Conservation (phyloP, 495 filamentous ascomycete species). For the Chaetomidium leptoderma region DNA sequence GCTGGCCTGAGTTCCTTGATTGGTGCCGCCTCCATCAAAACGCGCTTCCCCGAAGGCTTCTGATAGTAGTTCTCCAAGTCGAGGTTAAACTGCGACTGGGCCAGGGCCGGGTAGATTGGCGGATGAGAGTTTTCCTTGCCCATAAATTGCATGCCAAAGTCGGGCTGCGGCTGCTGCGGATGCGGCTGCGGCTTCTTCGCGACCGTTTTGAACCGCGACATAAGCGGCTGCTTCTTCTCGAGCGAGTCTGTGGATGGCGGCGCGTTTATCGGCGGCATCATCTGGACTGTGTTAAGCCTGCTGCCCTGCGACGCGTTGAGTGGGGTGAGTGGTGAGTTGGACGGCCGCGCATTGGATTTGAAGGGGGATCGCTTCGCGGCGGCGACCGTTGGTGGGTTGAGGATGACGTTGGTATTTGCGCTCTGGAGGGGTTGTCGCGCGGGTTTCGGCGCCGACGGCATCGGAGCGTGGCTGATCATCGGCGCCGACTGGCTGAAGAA, state of each 20-base stretch:
- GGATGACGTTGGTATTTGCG: constrained; percentile 49
- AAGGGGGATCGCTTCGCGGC: constrained; percentile 56
- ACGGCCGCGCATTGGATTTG: constrained; percentile 41
- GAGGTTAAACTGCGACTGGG: constrained; percentile 36
- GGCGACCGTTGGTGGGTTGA: constrained; percentile 51
- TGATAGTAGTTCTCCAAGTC: constrained; percentile 53
- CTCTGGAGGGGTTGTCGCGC: constrained; percentile 48
- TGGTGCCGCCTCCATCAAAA: constrained; percentile 67
- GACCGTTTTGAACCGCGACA: constrained; percentile 56
- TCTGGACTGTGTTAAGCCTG: constrained; percentile 57
- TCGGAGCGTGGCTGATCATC: constrained; percentile 50
- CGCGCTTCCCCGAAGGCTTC: constrained; percentile 59
- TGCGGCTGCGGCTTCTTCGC: constrained; percentile 62
- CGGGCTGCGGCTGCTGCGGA: constrained; percentile 60
- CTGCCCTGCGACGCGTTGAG: constrained; percentile 44
- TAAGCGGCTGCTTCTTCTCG: constrained; percentile 64
- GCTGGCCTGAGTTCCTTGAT: constrained; percentile 60
- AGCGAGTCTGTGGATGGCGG: constrained; percentile 78
- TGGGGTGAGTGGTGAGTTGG: constrained; percentile 41
- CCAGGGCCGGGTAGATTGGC: constrained; percentile 46
- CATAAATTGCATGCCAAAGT: constrained; percentile 51
- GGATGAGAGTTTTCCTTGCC: constrained; percentile 66
- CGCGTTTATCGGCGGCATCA: constrained; percentile 64
- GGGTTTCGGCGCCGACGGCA: constrained; percentile 45
- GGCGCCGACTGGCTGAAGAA: constrained; percentile 44